These are phyloP conservation scores for Phytophthora ramorum DNA, from an alignment of 352 stramenopile species.

Conservation along the genomic window DNA sequence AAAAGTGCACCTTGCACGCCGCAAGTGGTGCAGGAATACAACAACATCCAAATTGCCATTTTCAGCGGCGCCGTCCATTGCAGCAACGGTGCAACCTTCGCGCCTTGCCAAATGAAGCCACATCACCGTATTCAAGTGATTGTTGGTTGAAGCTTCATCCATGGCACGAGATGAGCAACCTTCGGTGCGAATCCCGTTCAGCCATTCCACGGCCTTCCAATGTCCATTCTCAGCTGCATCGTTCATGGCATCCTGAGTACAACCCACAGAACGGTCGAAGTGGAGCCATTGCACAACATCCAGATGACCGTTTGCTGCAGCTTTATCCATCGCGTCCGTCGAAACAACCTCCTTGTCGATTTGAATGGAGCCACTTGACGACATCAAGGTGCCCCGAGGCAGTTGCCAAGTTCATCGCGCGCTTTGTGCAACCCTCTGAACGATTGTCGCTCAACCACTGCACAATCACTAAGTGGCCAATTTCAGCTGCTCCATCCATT, in stretches of 20 bases:
- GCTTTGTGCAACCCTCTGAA: neutral
- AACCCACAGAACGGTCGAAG: neutral
- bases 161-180: slow-evolving; percentile 5
- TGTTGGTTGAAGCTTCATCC: slow-evolving; percentile 13
- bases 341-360: neutral
- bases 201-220: slow-evolving; percentile 3
- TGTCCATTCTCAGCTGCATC: neutral
- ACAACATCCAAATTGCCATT: slow-evolving; percentile 4
- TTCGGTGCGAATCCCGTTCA: slow-evolving; percentile 13
- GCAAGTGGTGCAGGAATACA: slow-evolving; percentile 5
- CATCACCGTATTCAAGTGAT: slow-evolving; percentile 7
- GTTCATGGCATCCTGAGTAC: neutral
- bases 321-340: neutral
- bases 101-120: slow-evolving; percentile 5
- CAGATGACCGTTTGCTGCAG: neutral
- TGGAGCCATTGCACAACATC: neutral
- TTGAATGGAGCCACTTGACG: neutral
- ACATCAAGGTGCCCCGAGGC: neutral
- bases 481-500: neutral
- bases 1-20: neutral
- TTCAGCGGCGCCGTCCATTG: slow-evolving; percentile 11
- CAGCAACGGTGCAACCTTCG: slow-evolving; percentile 5
- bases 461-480: neutral
- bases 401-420: neutral
- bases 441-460: neutral